Base-by-base conservation (phyloP, 192 early-diverging fungal genomes). In the Piromyces finnis region DNA sequence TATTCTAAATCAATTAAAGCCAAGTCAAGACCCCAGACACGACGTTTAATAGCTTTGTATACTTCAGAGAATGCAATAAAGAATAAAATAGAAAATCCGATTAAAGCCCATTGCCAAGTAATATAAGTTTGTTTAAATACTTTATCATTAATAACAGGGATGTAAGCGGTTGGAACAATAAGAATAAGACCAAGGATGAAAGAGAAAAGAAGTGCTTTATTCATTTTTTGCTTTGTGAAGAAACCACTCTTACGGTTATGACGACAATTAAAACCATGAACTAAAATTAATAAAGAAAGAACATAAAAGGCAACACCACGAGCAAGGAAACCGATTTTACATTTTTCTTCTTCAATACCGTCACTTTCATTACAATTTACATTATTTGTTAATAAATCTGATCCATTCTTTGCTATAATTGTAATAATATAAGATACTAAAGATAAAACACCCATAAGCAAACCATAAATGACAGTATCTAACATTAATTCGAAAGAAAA, bases 231-330 rank as follows among this genome's bases (percentile, higher is more conserved):
- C 13, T 79, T 81, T 11, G 79, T 28, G 12, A 35, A 78, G 35
- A 81, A 81, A 11, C 78, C 30, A 37, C 51, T 35, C 12, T 91
- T 84, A 37, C 90, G 85, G 29, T 90, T 85, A 77, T 91, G 86
- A 30, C 93, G 91, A 85, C 92, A 94, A 82, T 93, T 94, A 83
- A 90, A 90, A 16, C 88, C 91, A 82, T 94, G 94, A 68, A 94
- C 83, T 17, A 95, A 87, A 30, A 94, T 86, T 77, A 91, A 84
- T 29, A 92, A 81, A 0, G 93, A 92, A 82, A 95, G 86, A 2
- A 92, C 92, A 14, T 89, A 87, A 84, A 93, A 95, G 17, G 91
- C 82, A 0, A 90, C 87, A 80, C 88, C 92, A 41, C 94, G 93
- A 2, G 92, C 93, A 29, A 87, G 87, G 87, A 89, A 93, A 13